Conservation (phyloP, 805 yeast genomes). For the Pichia rugopelliculosa region DNA sequence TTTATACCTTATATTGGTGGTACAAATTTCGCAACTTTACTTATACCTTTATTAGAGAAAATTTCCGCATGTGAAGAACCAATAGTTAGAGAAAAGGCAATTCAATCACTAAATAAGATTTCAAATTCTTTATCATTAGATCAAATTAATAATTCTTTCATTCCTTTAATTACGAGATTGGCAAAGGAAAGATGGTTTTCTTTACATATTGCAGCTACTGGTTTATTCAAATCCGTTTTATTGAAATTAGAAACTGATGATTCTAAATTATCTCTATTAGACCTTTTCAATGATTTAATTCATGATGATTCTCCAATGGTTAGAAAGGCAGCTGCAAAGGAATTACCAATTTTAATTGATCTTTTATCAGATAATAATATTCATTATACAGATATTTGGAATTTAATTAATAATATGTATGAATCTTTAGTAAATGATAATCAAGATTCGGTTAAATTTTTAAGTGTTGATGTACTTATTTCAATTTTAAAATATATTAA, state of each 20-base stretch:
- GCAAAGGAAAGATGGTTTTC: slow-evolving; percentile 94
- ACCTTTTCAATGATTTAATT: slow-evolving; percentile 60
- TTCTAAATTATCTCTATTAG: slow-evolving; percentile 54
- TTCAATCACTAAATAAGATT: slow-evolving; percentile 70
- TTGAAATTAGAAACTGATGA: slow-evolving; percentile 45
- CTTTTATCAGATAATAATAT: slow-evolving; percentile 29
- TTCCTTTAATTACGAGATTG: slow-evolving; percentile 70
- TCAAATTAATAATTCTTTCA: slow-evolving; percentile 59
- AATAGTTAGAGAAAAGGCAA: slow-evolving; percentile 89
- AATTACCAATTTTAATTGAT: slow-evolving; percentile 69
- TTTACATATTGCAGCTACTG: slow-evolving; percentile 84
- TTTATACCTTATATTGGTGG: slow-evolving; percentile 93
- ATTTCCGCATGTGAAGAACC: slow-evolving; percentile 95
- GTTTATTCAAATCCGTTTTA: slow-evolving; percentile 68
- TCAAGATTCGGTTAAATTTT: slow-evolving; percentile 91
- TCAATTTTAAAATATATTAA: slow-evolving; percentile 54
- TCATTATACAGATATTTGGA: slow-evolving; percentile 39
- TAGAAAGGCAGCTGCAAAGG: slow-evolving; percentile 85
- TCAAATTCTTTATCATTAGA: slow-evolving; percentile 53
- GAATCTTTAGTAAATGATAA: slow-evolving; percentile 69
- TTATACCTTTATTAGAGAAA: slow-evolving; percentile 68
- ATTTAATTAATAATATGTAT: slow-evolving; percentile 73
- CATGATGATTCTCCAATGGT: slow-evolving; percentile 98
- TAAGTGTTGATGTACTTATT: slow-evolving; percentile 81
- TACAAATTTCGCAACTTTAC: slow-evolving; percentile 45